These are phyloP conservation scores for Periconia digitata DNA, from an alignment of 2,329 filamentous ascomycete species.

Conservation along the genomic window DNA sequence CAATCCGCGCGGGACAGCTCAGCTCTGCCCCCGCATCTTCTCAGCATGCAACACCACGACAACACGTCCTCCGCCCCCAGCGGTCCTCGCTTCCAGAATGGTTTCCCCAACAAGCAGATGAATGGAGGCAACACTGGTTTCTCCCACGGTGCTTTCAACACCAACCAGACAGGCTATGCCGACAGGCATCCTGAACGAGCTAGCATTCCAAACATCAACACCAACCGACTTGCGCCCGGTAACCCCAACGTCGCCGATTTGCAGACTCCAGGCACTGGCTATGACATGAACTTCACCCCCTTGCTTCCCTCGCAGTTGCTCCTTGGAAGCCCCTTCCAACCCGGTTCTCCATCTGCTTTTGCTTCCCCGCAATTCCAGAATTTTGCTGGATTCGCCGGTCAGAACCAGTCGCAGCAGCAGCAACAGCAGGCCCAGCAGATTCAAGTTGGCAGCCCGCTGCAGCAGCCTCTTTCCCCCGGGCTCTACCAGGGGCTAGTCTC, in stretches of 20 bases:
- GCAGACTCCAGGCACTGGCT: constrained; percentile 82
- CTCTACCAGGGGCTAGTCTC: constrained; percentile 85
- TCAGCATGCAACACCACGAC: constrained; percentile 89
- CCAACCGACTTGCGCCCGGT: constrained; percentile 63
- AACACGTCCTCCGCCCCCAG: constrained; percentile 61
- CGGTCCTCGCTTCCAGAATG: constrained; percentile 59
- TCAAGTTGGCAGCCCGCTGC: constrained; percentile 72
- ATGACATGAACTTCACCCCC: constrained; percentile 98
- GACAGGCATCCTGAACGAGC: constrained; percentile 82
- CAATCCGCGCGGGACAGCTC: constrained; percentile 78
- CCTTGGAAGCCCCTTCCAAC: constrained; percentile 94
- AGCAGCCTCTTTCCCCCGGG: constrained; percentile 74
- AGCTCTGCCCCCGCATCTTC: constrained; percentile 79
- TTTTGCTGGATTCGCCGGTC: constrained; percentile 66
- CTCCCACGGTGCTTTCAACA: constrained; percentile 88
- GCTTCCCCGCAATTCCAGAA: constrained; percentile 89
- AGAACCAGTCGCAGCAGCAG: constrained; percentile 60
- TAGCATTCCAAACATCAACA: constrained; percentile 93
- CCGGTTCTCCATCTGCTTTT: constrained; percentile 87
- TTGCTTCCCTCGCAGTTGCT: constrained; percentile 92
- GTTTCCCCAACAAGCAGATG: constrained; percentile 77
- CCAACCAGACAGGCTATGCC: constrained; percentile 78
- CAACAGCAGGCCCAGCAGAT: constrained; percentile 61
- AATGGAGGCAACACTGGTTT: constrained; percentile 78
- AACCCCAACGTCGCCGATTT: constrained; percentile 69